Conservation (phyloP, 1,139 yeast species). For the Nakaseomyces bracarensis region DNA sequence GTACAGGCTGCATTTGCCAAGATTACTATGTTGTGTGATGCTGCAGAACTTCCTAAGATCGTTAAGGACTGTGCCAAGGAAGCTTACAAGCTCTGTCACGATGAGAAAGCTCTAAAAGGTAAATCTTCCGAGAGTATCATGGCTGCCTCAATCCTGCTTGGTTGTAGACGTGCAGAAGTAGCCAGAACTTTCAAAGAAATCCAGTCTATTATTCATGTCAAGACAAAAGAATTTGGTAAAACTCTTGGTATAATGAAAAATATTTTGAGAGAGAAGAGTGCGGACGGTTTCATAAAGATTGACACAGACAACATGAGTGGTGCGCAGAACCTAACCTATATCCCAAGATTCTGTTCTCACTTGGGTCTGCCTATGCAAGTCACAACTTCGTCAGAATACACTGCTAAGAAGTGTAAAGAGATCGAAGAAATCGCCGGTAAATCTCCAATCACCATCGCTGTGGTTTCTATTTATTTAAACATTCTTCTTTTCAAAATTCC, state of each 20-base stretch:
- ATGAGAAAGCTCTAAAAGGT: constrained; percentile 79
- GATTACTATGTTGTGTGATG: constrained; percentile 94
- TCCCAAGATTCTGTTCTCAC: constrained; percentile 93
- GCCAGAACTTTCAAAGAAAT: constrained; percentile 95
- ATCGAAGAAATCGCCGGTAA: constrained; percentile 94
- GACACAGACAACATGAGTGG: constrained; percentile 60
- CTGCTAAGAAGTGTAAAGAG: constrained; percentile 82
- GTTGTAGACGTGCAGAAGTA: constrained; percentile 90
- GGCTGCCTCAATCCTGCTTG: constrained; percentile 94
- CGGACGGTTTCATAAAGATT: constrained; percentile 34
- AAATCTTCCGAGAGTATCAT: constrained; percentile 88
- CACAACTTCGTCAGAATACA: constrained; percentile 88
- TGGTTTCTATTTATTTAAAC: constrained; percentile 93
- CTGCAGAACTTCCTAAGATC: constrained; percentile 85
- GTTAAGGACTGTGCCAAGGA: constrained; percentile 98
- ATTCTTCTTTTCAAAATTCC: constrained; percentile 71
- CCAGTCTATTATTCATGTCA: constrained; percentile 90
- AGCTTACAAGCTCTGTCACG: constrained; percentile 85
- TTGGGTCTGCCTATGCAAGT: constrained; percentile 79
- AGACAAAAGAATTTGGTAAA: constrained; percentile 87
- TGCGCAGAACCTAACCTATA: constrained; percentile 88
- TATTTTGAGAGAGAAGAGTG: constrained; percentile 58
- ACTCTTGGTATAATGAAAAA: constrained; percentile 76
- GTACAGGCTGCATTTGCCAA: constrained; percentile 83
- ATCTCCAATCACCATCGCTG: constrained; percentile 95